Base-by-base conservation (phyloP, 148 eudicot species). In the Vaccinium corymbosum region DNA sequence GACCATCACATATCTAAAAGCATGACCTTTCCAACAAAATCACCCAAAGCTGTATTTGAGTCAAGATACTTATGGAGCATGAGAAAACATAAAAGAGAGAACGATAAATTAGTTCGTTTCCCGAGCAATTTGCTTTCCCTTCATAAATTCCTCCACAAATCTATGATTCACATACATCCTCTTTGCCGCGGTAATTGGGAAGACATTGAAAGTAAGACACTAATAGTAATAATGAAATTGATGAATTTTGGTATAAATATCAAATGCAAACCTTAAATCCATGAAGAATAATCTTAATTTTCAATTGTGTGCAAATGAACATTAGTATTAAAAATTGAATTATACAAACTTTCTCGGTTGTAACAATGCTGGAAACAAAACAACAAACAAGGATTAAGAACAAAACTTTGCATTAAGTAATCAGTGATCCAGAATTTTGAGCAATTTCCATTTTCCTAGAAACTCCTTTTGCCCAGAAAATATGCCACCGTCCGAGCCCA, bases 381-480 rank as follows among this genome's bases (percentile, higher is more conserved):
- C 72, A 66, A 19, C 77, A 57, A 76, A 75, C 49, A 74, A 56
- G 79, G 71, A 72, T 62, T 22, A n/a, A 56, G 59, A 35, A 53
- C 75, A 70, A 17, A 11, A n/a, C 42, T 73, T 76, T 48, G 14
- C 52, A 46, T n/a, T n/a, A 77, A 61, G 48, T 76, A 38, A 57
- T 61, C 29, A 53, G 13, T 38, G 74, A 14, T 57, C 55, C 73
- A 14, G 57, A 75, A 75, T 52, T 11, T 0, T 48, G 48, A n/a
- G 25, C 27, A 55, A 2, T 82, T 51, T 12, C 52, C 15, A 19
- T 3, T 42, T 51, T 38, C 17, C 42, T 22, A 46, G n/a, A 82
- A 16, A 17, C 42, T 73, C 84, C 52, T 83, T 62, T 74, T 9
- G 52, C 55, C 62, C 25, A 50, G 76, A 77, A 83, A 74, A 75